Percentiles rank a stretch among this genome's conserved stretches.
Conservation (phyloP, 1,284 basidiomycete species). For the Uromyces viciae-fabae region DNA sequence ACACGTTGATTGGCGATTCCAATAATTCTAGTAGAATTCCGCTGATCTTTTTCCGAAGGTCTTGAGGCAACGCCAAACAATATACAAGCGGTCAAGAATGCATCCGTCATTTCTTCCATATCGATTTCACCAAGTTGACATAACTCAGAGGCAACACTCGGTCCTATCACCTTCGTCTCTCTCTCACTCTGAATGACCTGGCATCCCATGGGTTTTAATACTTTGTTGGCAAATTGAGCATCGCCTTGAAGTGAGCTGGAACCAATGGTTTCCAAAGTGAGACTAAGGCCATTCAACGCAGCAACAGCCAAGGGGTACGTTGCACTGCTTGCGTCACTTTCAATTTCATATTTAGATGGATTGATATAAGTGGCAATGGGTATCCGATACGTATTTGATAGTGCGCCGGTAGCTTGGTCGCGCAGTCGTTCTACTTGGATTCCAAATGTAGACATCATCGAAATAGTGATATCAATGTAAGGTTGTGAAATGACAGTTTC, state of each 20-base stretch:
- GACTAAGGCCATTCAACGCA: conserved; percentile 88
- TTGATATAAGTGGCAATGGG: conserved; percentile 75
- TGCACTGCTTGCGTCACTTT: conserved; percentile 90
- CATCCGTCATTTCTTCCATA: conserved; percentile 99
- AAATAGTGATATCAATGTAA: conserved; percentile 99
- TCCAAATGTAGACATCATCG: conserved; percentile 96
- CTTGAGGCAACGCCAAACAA: conserved; percentile 76
- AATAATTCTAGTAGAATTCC: conserved; percentile 70
- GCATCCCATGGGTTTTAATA: conserved; percentile 93
- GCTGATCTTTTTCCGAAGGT: conserved; percentile 52
- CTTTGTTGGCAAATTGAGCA: conserved; percentile 86
- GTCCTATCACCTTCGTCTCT: conserved; percentile 89
- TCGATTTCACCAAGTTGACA: conserved; percentile 82
- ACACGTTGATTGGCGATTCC: conserved; percentile 98
- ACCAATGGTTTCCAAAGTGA: conserved; percentile 90
- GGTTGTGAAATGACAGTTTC: conserved; percentile 96
- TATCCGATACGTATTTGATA: conserved; percentile 79
- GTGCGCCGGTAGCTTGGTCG: conserved; percentile 65
- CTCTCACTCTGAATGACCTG: conserved; percentile 78
- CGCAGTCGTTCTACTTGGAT: conserved; percentile 69
- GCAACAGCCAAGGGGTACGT: conserved; percentile 97
- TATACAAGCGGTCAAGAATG: conserved; percentile 90
- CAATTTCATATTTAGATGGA: conserved; percentile 79
- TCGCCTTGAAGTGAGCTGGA: conserved; percentile 88
- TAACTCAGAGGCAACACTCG: conserved; percentile 68